These are phyloP conservation scores for Lichtheimia hyalospora DNA, from an alignment of 371 early-diverging fungal genomes.

Conservation along the genomic window DNA sequence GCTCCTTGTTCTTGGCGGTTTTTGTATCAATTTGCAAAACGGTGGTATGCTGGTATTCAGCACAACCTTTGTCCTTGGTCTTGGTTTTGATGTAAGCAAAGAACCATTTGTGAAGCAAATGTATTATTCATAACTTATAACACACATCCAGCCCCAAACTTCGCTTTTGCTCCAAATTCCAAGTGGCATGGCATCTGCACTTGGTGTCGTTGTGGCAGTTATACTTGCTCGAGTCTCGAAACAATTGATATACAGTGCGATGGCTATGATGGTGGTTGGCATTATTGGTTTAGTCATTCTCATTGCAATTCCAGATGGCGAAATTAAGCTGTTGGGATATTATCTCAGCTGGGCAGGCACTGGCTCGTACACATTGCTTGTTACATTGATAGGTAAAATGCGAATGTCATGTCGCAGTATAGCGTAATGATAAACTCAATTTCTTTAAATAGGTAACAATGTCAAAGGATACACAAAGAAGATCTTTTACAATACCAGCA, in stretches of 20 bases:
- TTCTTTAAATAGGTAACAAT: slow-evolving; percentile 17
- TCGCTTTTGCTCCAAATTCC: slow-evolving; percentile 25
- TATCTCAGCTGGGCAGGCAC: slow-evolving; percentile 27
- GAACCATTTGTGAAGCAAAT: background rate
- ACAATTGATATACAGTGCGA: slow-evolving; percentile 8
- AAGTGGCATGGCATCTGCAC: slow-evolving; percentile 11
- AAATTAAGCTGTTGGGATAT: slow-evolving; percentile 22
- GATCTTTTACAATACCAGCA: slow-evolving; percentile 19
- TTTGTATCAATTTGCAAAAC: slow-evolving; percentile 30
- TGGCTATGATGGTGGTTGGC: slow-evolving; percentile 13
- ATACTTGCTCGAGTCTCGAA: slow-evolving; percentile 5
- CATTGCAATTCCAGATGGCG: slow-evolving; percentile 22
- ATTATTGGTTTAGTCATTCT: slow-evolving; percentile 26
- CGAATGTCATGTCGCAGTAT: too few relatives aligned
- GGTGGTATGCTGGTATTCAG: slow-evolving; percentile 34
- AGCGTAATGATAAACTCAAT: too few relatives aligned
- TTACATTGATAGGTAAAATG: slow-evolving; percentile 15
- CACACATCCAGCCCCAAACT: slow-evolving; percentile 11
- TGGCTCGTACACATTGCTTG: slow-evolving; percentile 23
- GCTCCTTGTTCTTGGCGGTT: slow-evolving; percentile 20
- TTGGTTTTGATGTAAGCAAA: slow-evolving; percentile 27
- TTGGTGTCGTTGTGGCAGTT: slow-evolving; percentile 11
- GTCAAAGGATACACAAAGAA: slow-evolving; percentile 21
- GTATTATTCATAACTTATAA: background rate
- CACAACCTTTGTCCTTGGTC: slow-evolving; percentile 23